These are phyloP conservation scores for Stephanocyclus meneghinianus DNA, from an alignment of 352 stramenopile species.

Conservation along the genomic window DNA sequence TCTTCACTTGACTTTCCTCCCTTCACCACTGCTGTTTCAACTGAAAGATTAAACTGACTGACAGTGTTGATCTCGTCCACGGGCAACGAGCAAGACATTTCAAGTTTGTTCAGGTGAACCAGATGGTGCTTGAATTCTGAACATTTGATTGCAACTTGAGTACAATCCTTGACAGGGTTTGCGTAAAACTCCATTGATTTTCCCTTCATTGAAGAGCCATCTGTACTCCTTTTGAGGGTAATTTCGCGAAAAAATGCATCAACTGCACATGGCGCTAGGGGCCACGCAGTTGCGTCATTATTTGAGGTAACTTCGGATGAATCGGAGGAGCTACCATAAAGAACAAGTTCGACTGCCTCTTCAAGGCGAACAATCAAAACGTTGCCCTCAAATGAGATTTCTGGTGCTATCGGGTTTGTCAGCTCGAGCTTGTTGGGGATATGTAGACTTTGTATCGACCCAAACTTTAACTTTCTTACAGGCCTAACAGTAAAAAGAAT, in stretches of 20 bases:
- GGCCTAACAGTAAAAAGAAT: slow-evolving; percentile 27
- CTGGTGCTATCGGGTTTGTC: slow-evolving; percentile 24
- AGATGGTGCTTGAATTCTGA: slow-evolving; percentile 32
- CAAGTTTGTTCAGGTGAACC: slow-evolving; percentile 13
- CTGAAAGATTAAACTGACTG: slow-evolving; percentile 29
- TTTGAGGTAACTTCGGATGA: background rate
- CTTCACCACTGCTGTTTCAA: slow-evolving; percentile 10
- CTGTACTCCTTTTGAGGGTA: slow-evolving; percentile 26
- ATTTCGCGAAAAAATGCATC: slow-evolving; percentile 14
- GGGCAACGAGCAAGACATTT: slow-evolving; percentile 31
- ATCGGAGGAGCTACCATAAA: slow-evolving; percentile 4
- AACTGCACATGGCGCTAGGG: slow-evolving; percentile 3
- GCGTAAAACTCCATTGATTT: slow-evolving; percentile 26
- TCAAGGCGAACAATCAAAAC: slow-evolving; percentile 27
- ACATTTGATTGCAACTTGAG: slow-evolving; percentile 33
- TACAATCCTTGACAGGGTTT: slow-evolving; percentile 12
- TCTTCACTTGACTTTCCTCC: slow-evolving; percentile 34
- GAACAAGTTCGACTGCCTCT: slow-evolving; percentile 22
- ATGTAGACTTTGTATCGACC: slow-evolving; percentile 26
- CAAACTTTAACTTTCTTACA: slow-evolving; percentile 25
- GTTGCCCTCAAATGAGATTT: slow-evolving; percentile 32
- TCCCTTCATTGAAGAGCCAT: slow-evolving; percentile 27
- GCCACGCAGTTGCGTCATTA: background rate
- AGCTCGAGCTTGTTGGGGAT: slow-evolving; percentile 24
- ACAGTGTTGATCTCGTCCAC: slow-evolving; percentile 21